Percentiles rank a stretch among this genome's conserved stretches.
Conservation (phyloP, 345 rosid genomes). For the Eucalyptus curtisii region DNA sequence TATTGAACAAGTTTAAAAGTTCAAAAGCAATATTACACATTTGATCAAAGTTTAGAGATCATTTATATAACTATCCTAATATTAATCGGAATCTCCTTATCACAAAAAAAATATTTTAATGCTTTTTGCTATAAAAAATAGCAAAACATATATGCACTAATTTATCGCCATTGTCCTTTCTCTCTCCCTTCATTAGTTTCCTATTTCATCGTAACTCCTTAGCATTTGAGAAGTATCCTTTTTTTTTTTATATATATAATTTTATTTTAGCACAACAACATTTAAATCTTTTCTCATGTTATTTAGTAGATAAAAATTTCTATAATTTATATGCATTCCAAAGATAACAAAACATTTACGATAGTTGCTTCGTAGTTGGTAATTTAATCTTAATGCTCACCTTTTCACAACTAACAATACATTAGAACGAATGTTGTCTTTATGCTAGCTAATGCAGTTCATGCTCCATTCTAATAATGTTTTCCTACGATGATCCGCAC, state of each 20-base stretch:
- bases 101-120: not conserved
- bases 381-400: not conserved
- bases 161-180: not conserved
- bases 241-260: no score
- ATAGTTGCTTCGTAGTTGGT: not conserved
- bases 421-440: not conserved
- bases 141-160: not conserved
- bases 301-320: not conserved
- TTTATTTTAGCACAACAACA: not conserved
- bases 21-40: not conserved
- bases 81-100: not conserved
- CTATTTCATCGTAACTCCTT: not conserved
- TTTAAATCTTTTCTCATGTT: not conserved
- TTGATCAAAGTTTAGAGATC: no score
- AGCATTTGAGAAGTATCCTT: not conserved
- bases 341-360: not conserved
- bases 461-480: not conserved
- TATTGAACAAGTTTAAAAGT: no score
- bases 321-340: rapidly evolving
- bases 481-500: rapidly evolving
- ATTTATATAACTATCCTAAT: no score
- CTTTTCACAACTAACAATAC: not conserved
- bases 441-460: not conserved
- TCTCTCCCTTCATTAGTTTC: not conserved
- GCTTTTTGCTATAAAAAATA: not conserved